Evolutionary conservation across 2,329 filamentous ascomycete genomes (phyloP).

Genomic region (Orbilia ellipsospora): DNA sequence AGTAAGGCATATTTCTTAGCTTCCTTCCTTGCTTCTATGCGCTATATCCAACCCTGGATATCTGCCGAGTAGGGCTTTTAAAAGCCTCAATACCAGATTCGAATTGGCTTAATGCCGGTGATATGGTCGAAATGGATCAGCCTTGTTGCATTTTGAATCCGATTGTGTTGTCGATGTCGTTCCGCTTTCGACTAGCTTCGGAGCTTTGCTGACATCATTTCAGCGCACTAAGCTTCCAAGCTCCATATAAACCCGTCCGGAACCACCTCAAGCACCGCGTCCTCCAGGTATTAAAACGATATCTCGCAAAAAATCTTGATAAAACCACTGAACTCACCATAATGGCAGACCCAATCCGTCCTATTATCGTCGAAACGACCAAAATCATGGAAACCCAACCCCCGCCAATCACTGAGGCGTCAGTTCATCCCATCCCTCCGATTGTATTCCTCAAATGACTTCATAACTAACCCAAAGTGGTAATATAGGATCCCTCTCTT

Average conservation of each 20-base stretch:
- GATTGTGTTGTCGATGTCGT: conserved; percentile 21
- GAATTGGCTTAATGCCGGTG: too few relatives aligned
- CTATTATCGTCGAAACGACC: conserved; percentile 36
- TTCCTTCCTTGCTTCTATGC: too few relatives aligned
- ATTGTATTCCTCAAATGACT: neutral
- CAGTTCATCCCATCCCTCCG: conserved; percentile 3
- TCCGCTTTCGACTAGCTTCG: conserved; percentile 3
- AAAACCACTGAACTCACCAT: conserved; percentile 16
- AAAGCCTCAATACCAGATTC: too few relatives aligned
- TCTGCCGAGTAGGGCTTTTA: too few relatives aligned
- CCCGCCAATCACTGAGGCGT: conserved; percentile 42
- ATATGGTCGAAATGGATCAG: neutral
- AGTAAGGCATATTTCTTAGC: too few relatives aligned
- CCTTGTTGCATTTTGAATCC: conserved; percentile 37
- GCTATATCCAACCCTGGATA: too few relatives aligned
- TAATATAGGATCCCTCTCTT: conserved; percentile 62
- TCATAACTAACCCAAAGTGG: neutral
- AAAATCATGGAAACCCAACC: conserved; percentile 33
- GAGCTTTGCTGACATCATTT: conserved; percentile 31
- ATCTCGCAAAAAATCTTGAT: neutral
- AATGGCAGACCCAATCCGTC: conserved; percentile 25
- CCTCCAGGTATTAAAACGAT: neutral
- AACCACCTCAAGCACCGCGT: neutral
- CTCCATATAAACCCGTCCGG: conserved; percentile 3
- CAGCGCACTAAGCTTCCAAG: neutral